Evolutionary conservation across 768 basidiomycete genomes (phyloP), one percentile per base, ranked within the genome.

Genomic region (Tylopilus subfusipes): DNA sequence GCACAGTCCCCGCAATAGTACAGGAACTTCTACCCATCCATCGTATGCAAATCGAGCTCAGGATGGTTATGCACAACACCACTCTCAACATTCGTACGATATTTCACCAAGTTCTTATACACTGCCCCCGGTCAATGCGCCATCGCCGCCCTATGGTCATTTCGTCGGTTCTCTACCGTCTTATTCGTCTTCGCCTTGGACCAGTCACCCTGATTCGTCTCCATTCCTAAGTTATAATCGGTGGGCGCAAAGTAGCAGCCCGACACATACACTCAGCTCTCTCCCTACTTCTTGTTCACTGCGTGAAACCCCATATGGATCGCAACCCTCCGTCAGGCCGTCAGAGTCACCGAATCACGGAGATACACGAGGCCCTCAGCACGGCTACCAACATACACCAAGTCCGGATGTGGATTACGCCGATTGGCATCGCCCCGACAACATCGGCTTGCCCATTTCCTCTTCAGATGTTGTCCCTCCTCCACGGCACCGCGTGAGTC

Each of bases 401-500:
- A 76, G 75, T 33, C 74, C 78, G 33, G 63, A 65, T 47, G 65
- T 69, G 54, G 66, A 71, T 38, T 76, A 79, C 55, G 56, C 65
- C 6, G 67, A 75, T 27, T 71, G 74, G 50, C 64, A 65, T 29
- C 71, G 62, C 46, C 63, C 68, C 42, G 73, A 75, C 48, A 62
- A 64, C 44, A 55, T 64, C 27, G 61, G 66, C 21, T 47, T 67
- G 57, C 52, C 65, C 2, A 58, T 64, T 50, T 60, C 59, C 58
- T 65, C 61, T 55, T 63, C 64, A 55, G 82, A 79, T 60, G 71
- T 75, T 43, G 85, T 80, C 14, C 86, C 80, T 10, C 83, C 78
- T 53, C 78, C 82, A 57, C 76, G 76, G 61, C 80, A 80, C 59
- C 77, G 81, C 55, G 73, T 81, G n/a, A 71, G 81, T 58, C 82